Conservation (phyloP, 2,329 filamentous ascomycete genomes). For the Gaeumannomyces sp. region DNA sequence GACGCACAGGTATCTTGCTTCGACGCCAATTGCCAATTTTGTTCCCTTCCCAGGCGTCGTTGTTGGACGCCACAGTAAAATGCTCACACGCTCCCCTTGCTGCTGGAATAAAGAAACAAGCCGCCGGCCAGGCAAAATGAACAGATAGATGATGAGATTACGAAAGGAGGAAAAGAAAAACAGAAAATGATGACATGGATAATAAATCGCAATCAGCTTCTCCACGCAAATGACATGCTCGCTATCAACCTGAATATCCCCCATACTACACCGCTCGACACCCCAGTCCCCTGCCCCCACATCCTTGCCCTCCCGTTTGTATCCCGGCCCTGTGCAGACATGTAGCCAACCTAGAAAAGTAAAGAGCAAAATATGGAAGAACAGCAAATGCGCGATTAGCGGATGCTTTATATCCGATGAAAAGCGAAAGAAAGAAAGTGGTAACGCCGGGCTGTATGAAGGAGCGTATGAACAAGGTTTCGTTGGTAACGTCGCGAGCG, state of each 20-base stretch:
- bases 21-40: background rate
- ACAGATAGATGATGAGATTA: background rate
- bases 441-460: background rate
- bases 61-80: background rate
- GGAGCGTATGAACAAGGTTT: background rate
- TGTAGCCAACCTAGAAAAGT: background rate
- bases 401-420: background rate
- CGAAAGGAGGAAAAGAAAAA: background rate
- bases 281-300: too few species aligned
- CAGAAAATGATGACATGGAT: background rate
- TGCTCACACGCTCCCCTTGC: background rate
- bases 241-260: background rate
- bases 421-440: conserved; percentile 1
- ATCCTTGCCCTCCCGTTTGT: background rate
- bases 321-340: background rate
- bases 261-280: background rate
- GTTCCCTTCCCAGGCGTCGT: too few species aligned
- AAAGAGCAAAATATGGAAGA: background rate
- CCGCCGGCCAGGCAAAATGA: background rate
- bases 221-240: background rate
- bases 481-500: background rate
- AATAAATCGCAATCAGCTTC: too few species aligned
- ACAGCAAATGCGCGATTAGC: background rate
- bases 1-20: background rate
- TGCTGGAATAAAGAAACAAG: background rate